phyloP scores from a whole-genome alignment of 805 yeast genomes.

The Kodamaea laetipori region DNA sequence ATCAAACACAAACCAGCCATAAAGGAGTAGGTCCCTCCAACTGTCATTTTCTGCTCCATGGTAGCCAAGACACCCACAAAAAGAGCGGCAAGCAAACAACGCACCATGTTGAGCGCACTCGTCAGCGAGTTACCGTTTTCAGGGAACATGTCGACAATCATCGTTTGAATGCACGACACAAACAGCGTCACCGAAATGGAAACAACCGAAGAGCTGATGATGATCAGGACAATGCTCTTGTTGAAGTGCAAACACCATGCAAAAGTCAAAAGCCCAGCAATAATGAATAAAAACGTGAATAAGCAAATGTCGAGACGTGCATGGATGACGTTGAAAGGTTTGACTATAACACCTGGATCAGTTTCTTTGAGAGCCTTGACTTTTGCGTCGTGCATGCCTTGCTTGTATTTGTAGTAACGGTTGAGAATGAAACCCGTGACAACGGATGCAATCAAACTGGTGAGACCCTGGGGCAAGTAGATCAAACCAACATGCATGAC shows the following conservation, averaged over 20 bases:
- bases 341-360: neutral
- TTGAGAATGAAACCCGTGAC: slow-evolving; percentile 59
- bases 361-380: neutral
- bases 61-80: slow-evolving; percentile 64
- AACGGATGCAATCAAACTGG: slow-evolving; percentile 62
- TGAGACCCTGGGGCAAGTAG: slow-evolving; percentile 73
- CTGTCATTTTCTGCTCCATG: slow-evolving; percentile 56
- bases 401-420: slow-evolving; percentile 43
- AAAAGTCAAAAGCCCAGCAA: slow-evolving; percentile 47
- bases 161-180: slow-evolving; percentile 58
- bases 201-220: slow-evolving; percentile 57
- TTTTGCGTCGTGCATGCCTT: slow-evolving; percentile 13
- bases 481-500: slow-evolving; percentile 67
- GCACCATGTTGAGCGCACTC: slow-evolving; percentile 69
- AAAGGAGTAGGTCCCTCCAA: slow-evolving; percentile 80
- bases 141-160: slow-evolving; percentile 75
- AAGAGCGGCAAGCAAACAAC: slow-evolving; percentile 72
- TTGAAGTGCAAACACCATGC: slow-evolving; percentile 71
- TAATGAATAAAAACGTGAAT: neutral
- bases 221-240: slow-evolving; percentile 53
- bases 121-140: slow-evolving; percentile 68
- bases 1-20: slow-evolving; percentile 50
- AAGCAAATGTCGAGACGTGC: slow-evolving; percentile 21
- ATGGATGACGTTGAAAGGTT: slow-evolving; percentile 1
- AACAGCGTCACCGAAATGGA: slow-evolving; percentile 59